These are phyloP conservation scores for Gossypium mustelinum DNA, from an alignment of 345 rosid species.

Conservation along the genomic window DNA sequence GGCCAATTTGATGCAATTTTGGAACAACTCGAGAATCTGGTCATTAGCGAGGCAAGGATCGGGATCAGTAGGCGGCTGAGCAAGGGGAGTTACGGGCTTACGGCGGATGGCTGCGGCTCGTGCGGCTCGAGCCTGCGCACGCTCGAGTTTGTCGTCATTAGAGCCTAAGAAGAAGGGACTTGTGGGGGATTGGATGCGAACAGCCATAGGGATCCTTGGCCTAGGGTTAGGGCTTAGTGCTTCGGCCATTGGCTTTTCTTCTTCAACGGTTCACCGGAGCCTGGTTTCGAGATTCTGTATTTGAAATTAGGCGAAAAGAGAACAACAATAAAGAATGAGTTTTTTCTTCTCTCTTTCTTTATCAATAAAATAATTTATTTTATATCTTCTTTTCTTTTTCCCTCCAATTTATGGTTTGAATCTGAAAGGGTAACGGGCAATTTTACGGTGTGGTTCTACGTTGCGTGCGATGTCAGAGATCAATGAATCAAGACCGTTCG, in stretches of 20 bases:
- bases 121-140: slow-evolving; percentile 89
- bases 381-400: slow-evolving; percentile 21
- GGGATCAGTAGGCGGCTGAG: slow-evolving; percentile 32
- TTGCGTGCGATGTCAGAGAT: neutral
- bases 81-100: slow-evolving; percentile 34
- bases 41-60: slow-evolving; percentile 66
- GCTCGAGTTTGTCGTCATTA: slow-evolving; percentile 71
- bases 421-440: neutral
- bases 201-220: slow-evolving; percentile 45
- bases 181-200: slow-evolving; percentile 74
- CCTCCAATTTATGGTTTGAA: slow-evolving; percentile 43
- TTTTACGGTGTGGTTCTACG: neutral
- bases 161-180: slow-evolving; percentile 79
- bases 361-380: neutral
- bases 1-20: slow-evolving; percentile 90
- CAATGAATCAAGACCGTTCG: neutral
- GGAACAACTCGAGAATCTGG: slow-evolving; percentile 79
- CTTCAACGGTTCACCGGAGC: slow-evolving; percentile 6
- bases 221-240: slow-evolving; percentile 62
- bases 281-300: neutral
- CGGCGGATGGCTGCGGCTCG: slow-evolving; percentile 86
- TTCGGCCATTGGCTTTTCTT: slow-evolving; percentile 49
- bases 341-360: no score
- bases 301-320: neutral
- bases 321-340: no score